Conservation (phyloP, 2,329 filamentous ascomycete species). For the Fonsecaea multimorphosa region DNA sequence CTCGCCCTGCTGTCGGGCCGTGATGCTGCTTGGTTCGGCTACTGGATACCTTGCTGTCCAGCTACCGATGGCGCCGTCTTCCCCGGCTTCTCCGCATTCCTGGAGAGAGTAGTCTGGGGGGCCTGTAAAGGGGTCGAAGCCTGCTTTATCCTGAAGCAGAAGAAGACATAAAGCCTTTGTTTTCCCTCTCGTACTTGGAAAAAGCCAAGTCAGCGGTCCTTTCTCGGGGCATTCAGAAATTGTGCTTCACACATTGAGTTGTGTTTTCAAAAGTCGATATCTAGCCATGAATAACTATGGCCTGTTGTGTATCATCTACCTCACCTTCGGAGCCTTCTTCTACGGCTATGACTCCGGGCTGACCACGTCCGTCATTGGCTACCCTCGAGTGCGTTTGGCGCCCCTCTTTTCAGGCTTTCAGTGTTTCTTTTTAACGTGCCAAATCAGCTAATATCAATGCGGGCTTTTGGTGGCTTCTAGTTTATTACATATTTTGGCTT, state of each 20-base stretch:
- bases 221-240: neutral
- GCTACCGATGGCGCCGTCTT: neutral
- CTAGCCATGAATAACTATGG: conserved; percentile 10
- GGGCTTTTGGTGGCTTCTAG: too few species aligned
- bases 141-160: neutral
- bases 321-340: conserved; percentile 15
- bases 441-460: neutral
- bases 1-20: neutral
- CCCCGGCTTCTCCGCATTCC: conserved; percentile 2
- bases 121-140: neutral
- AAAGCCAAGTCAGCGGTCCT: neutral
- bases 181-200: neutral
- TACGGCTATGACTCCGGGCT: conserved; percentile 25
- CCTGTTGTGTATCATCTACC: conserved; percentile 8
- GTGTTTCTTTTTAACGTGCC: neutral
- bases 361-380: neutral
- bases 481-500: conserved; percentile 23
- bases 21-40: neutral
- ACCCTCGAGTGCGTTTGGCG: neutral
- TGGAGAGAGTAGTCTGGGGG: neutral
- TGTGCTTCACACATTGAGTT: neutral
- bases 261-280: too few species aligned
- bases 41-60: neutral
- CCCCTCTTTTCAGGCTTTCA: too few species aligned
- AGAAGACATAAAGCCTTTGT: neutral